phyloP scores from a whole-genome alignment of 2,329 filamentous ascomycete species.

The Calonectria pteridis region DNA sequence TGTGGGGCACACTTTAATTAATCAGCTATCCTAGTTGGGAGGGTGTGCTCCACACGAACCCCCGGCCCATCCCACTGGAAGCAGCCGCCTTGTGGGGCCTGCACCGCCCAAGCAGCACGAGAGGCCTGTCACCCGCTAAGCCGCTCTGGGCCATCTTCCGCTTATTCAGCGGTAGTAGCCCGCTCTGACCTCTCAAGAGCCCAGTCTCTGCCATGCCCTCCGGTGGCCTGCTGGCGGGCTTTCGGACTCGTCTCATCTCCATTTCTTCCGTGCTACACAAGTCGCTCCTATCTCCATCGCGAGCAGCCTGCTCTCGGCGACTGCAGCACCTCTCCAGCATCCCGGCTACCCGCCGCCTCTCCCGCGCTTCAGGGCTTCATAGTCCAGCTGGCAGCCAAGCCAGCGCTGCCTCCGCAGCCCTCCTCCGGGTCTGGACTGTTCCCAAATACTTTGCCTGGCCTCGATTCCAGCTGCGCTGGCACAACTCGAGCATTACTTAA shows the following conservation, averaged over 20 bases:
- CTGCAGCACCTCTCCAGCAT: neutral
- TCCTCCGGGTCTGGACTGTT: neutral
- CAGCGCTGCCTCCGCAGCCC: neutral
- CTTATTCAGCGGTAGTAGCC: conserved; percentile 19
- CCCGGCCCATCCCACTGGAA: neutral
- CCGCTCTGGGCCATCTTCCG: conserved; percentile 10
- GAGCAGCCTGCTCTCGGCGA: neutral
- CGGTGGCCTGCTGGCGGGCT: conserved; percentile 7
- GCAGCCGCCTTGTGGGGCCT: neutral
- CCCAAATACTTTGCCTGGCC: conserved; percentile 7
- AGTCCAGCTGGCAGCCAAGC: conserved; percentile 1
- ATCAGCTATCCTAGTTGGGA: neutral
- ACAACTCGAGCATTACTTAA: conserved; percentile 19
- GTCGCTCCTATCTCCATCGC: neutral
- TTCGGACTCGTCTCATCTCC: conserved; percentile 16
- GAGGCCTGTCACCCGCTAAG: neutral
- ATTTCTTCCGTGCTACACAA: neutral
- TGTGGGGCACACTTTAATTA: neutral
- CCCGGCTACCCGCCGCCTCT: neutral
- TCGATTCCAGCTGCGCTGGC: conserved; percentile 4
- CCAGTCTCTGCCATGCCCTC: neutral
- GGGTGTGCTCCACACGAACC: neutral
- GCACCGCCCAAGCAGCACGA: neutral
- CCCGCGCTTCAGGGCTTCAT: conserved; percentile 6
- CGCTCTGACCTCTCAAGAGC: neutral